Base-by-base conservation (phyloP, 2,329 filamentous ascomycete genomes). In the Penicillium glabrum region DNA sequence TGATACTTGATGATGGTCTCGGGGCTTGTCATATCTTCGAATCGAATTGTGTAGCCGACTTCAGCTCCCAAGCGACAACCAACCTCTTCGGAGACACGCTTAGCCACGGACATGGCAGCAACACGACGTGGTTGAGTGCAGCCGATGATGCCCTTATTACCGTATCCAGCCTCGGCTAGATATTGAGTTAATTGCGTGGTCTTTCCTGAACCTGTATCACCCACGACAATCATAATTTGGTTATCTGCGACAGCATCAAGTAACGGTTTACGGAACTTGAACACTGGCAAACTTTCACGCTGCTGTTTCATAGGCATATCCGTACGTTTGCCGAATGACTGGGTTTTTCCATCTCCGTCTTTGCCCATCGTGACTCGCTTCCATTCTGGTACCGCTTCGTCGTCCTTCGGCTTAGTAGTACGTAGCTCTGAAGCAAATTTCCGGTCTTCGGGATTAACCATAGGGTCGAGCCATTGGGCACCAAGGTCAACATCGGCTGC, bases 1-100 rank as follows among this genome's bases (percentile, higher is more conserved):
- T 99, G 97, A 79, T 99, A 99, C 79, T 99, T 99, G 80, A 99
- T 96, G 70, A 88, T 91, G 1, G 95, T 99, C 19, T 88, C 83
- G 2, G 91, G 86, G 62, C 88, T 90, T 0, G 93, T 97, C 72
- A 88, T 90, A 76, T 99, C 95, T 70, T 99, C 95, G 71, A 99
- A 99, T 72, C 95, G 91, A 70, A 99, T 96, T 8, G 90, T 96
- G 73, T 99, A 99, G 53, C 95, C 95, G 61, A 99, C 93, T 72
- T 97, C 93, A 54, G 93, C 87, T 33, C 95, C 95, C 13, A 98
- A 83, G 61, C 88, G 84, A 67, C 93, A 97, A 16, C 95, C 93
- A 57, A 98, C 91, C 77, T 99, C 95, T 71, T 98, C 92, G 1
- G 93, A 87, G 3, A 99, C 95, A 84, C 95, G 93, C 75, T 96